Percentiles rank a stretch among this genome's conserved stretches.
Conservation (phyloP, 2,329 filamentous ascomycete species). For the Dactylellina sp. region DNA sequence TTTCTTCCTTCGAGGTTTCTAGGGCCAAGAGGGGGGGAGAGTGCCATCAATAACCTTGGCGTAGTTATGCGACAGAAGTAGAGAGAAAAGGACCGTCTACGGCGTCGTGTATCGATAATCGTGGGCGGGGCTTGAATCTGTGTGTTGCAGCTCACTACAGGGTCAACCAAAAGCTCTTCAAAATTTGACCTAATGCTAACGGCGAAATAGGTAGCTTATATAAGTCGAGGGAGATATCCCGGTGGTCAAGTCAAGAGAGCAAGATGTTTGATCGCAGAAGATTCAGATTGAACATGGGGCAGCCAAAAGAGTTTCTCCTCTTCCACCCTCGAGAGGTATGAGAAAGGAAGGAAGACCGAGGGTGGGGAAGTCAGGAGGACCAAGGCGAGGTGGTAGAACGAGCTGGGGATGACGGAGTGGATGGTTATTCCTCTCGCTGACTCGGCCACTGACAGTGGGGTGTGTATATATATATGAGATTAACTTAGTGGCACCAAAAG, state of each 20-base stretch:
- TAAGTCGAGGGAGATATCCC: not conserved
- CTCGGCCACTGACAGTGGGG: slow-evolving; percentile 16
- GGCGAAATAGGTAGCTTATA: slow-evolving; percentile 3
- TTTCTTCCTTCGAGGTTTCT: slow-evolving; percentile 23
- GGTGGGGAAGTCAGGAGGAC: not conserved
- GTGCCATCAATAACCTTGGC: slow-evolving; percentile 29
- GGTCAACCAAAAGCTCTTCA: not conserved
- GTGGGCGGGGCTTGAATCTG: not conserved
- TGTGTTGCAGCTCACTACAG: slow-evolving; percentile 27
- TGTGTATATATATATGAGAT: slow-evolving; percentile 10
- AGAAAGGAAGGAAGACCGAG: slow-evolving; percentile 10
- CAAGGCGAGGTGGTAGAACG: slow-evolving; percentile 21
- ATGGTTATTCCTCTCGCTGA: slow-evolving; percentile 42
- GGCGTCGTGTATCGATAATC: not conserved
- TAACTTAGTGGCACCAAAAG: not conserved
- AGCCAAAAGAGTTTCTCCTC: no score
- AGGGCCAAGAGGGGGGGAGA: slow-evolving; percentile 23
- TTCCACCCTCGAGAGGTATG: no score
- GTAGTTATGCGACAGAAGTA: slow-evolving; percentile 1
- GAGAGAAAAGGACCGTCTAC: not conserved
- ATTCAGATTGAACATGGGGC: not conserved
- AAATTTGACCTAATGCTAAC: not conserved
- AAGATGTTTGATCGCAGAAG: not conserved
- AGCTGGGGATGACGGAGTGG: slow-evolving; percentile 16
- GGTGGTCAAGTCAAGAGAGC: not conserved